Evolutionary conservation across 352 stramenopile species (phyloP).

Genomic region (Pythium utonaiense): DNA sequence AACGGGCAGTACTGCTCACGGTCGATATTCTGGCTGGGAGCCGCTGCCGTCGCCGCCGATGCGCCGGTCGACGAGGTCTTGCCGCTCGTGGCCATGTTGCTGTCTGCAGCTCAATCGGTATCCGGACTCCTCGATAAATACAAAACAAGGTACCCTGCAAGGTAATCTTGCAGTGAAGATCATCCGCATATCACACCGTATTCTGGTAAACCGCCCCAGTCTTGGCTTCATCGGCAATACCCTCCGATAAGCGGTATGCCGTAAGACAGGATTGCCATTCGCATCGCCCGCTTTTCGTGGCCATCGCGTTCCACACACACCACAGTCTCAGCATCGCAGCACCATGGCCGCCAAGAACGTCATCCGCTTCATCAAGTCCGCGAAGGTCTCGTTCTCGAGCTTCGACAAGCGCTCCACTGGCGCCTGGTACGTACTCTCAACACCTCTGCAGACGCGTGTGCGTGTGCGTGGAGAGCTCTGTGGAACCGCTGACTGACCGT

Average conservation of each 20-base stretch:
- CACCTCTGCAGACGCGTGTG: too few relatives aligned
- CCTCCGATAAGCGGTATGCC: conserved; percentile 13
- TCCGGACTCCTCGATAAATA: too few relatives aligned
- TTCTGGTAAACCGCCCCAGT: background rate
- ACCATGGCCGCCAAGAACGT: conserved; percentile 79
- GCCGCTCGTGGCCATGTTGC: background rate
- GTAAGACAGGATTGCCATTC: conserved; percentile 9
- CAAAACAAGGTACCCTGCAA: background rate
- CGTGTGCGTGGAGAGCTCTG: background rate
- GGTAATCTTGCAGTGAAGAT: background rate
- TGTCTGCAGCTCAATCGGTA: background rate
- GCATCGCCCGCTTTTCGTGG: conserved; percentile 15
- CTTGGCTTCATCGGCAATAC: background rate
- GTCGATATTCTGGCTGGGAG: conserved; percentile 28
- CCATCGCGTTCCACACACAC: conserved; percentile 7
- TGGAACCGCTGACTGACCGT: background rate
- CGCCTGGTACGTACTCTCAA: conserved; percentile 52
- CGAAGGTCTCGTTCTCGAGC: conserved; percentile 82
- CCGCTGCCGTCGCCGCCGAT: background rate
- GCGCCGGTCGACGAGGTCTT: background rate
- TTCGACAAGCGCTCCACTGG: conserved; percentile 71
- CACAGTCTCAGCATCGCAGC: background rate
- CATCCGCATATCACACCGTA: too few relatives aligned
- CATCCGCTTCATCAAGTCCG: conserved; percentile 84
- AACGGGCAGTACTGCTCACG: conserved; percentile 71